Evolutionary conservation across 257 asterid species (phyloP).

Genomic region (Rehmannia glutinosa): DNA sequence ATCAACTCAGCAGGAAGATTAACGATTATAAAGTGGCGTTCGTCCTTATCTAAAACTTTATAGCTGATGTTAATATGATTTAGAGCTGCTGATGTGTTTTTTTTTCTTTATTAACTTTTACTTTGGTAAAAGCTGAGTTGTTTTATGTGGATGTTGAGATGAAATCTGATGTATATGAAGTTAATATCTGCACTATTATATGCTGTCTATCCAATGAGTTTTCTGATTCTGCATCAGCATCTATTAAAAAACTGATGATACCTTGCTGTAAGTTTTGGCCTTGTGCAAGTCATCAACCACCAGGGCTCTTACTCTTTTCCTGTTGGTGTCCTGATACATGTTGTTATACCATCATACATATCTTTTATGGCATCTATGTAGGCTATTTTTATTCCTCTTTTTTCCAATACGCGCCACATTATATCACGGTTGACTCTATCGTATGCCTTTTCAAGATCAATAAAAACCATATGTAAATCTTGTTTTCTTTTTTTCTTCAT

Average conservation of each 20-base stretch:
- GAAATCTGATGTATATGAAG: slow-evolving; percentile 21
- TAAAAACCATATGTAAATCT: too few relatives aligned
- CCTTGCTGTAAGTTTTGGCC: slow-evolving; percentile 29
- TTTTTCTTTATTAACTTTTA: not conserved
- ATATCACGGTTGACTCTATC: too few relatives aligned
- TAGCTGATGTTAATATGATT: slow-evolving; percentile 4
- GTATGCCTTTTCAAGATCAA: too few relatives aligned
- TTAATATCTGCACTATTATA: too few relatives aligned
- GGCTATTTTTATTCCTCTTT: too few relatives aligned
- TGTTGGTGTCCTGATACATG: too few relatives aligned
- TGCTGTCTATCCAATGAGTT: slow-evolving; percentile 29
- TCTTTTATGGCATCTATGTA: too few relatives aligned
- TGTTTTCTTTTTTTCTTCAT: too few relatives aligned
- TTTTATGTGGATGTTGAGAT: slow-evolving; percentile 14
- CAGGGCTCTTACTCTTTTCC: too few relatives aligned
- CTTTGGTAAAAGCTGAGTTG: slow-evolving; percentile 13
- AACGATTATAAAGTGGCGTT: slow-evolving; percentile 5
- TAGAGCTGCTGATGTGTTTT: slow-evolving; percentile 17
- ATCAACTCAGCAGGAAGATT: not conserved
- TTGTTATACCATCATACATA: too few relatives aligned
- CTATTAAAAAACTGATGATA: slow-evolving; percentile 20
- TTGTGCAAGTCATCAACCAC: too few relatives aligned
- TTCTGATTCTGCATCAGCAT: slow-evolving; percentile 44
- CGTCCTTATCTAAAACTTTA: slow-evolving; percentile 21
- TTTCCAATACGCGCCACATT: too few relatives aligned